Conservation (phyloP, 2,329 filamentous ascomycete genomes). For the Lasiodiplodia sp. region DNA sequence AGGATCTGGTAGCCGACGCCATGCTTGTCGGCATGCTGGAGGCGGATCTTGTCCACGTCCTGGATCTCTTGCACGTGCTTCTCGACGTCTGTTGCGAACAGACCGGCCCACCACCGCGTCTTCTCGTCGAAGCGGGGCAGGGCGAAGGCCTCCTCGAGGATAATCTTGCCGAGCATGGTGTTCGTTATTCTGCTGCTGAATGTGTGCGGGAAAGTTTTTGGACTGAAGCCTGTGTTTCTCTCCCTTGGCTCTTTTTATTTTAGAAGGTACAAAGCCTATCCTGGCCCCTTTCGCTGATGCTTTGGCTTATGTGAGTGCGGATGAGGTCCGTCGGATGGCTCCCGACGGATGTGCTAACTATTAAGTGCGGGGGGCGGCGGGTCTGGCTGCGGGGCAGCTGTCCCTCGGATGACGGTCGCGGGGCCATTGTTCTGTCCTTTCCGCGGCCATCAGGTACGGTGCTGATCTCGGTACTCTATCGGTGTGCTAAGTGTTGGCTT, state of each 20-base stretch:
- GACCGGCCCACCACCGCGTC: conserved; percentile 66
- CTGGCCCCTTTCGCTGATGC: neutral
- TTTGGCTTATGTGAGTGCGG: neutral
- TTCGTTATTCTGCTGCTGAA: neutral
- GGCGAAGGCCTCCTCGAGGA: conserved; percentile 68
- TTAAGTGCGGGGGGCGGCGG: conserved; percentile 15
- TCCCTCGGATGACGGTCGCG: conserved; percentile 8
- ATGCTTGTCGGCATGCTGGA: conserved; percentile 54
- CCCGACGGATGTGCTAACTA: conserved; percentile 12
- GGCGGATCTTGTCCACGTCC: conserved; percentile 50
- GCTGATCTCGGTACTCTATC: too few species aligned
- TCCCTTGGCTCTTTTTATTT: conserved; percentile 3
- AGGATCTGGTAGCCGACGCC: conserved; percentile 58
- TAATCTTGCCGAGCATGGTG: conserved; percentile 66
- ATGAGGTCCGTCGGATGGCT: conserved; percentile 23
- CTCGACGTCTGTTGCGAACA: conserved; percentile 67
- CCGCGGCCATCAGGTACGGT: too few species aligned
- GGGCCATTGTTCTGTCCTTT: neutral
- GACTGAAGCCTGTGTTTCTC: neutral
- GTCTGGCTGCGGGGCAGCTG: neutral
- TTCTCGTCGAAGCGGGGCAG: conserved; percentile 66
- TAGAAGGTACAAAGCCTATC: neutral
- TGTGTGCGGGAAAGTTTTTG: neutral
- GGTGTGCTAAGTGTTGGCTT: too few species aligned
- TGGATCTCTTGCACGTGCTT: conserved; percentile 65